Conservation (phyloP, 805 yeast species). For the Barnettozyma pratensis region DNA sequence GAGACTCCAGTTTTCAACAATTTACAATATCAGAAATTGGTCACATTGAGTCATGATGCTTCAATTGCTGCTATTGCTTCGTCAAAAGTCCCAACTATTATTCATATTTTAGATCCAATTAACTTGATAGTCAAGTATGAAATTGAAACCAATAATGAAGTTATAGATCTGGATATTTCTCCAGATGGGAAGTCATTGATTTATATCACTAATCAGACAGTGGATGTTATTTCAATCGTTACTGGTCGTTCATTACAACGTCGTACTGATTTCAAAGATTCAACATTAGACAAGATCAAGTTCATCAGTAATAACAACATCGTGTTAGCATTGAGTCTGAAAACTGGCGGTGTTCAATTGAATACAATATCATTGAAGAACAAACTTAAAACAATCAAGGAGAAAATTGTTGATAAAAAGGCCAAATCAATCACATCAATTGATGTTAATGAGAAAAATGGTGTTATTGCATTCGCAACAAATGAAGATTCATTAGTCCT, state of each 20-base stretch:
- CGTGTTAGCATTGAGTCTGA: slow-evolving; percentile 12
- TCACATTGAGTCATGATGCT: slow-evolving; percentile 54
- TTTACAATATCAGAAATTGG: slow-evolving; percentile 51
- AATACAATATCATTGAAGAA: slow-evolving; percentile 14
- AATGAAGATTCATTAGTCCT: slow-evolving; percentile 56
- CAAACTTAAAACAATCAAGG: slow-evolving; percentile 16
- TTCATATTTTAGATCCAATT: slow-evolving; percentile 58
- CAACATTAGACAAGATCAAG: slow-evolving; percentile 30
- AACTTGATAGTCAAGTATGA: slow-evolving; percentile 52
- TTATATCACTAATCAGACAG: slow-evolving; percentile 52
- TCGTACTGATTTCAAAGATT: slow-evolving; percentile 30
- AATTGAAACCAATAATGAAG: slow-evolving; percentile 51
- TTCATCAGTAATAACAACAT: slow-evolving; percentile 25
- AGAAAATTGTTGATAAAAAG: slow-evolving; percentile 18
- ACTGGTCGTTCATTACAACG: slow-evolving; percentile 33
- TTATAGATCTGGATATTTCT: slow-evolving; percentile 63
- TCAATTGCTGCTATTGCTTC: slow-evolving; percentile 67
- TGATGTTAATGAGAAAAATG: slow-evolving; percentile 35
- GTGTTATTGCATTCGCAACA: slow-evolving; percentile 37
- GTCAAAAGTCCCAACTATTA: slow-evolving; percentile 59
- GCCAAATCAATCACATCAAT: slow-evolving; percentile 40
- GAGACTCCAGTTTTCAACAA: slow-evolving; percentile 34
- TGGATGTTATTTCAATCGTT: slow-evolving; percentile 39
- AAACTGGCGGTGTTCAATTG: slow-evolving; percentile 14
- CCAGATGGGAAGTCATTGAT: slow-evolving; percentile 67